These are phyloP conservation scores for Aspergillus bombycis DNA, from an alignment of 2,329 filamentous ascomycete genomes.

Conservation along the genomic window DNA sequence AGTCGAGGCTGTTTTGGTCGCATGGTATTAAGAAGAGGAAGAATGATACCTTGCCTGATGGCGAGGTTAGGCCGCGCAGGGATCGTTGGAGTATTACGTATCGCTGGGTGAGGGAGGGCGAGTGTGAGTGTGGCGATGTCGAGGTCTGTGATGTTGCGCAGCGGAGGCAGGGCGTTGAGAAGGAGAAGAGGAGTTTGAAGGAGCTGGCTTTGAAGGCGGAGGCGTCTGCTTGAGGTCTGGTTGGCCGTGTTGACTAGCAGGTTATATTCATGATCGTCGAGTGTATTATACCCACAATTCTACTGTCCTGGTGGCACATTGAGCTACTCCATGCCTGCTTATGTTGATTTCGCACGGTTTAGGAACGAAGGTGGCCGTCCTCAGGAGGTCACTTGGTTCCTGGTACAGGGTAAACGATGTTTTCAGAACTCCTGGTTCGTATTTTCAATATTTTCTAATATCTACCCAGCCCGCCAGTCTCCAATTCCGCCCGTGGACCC, in stretches of 20 bases:
- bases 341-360: too few species aligned
- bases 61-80: slow-evolving; percentile 45
- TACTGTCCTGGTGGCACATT: too few species aligned
- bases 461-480: background rate
- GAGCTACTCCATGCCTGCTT: too few species aligned
- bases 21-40: slow-evolving; percentile 60
- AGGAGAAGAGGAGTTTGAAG: slow-evolving; percentile 47
- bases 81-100: slow-evolving; percentile 61
- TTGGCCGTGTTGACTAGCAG: too few species aligned
- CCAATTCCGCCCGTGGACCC: background rate
- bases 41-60: slow-evolving; percentile 53
- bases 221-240: too few species aligned
- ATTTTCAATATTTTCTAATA: background rate
- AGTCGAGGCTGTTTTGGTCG: slow-evolving; percentile 58
- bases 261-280: too few species aligned
- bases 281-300: too few species aligned
- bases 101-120: slow-evolving; percentile 54
- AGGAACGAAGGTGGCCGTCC: too few species aligned
- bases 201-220: background rate
- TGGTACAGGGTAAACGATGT: background rate
- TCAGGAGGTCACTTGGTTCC: too few species aligned
- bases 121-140: slow-evolving; percentile 56
- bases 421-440: background rate
- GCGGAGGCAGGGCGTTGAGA: slow-evolving; percentile 49
- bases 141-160: slow-evolving; percentile 58